Evolutionary conservation across 2,329 filamentous ascomycete species (phyloP).

Genomic region (Phialophora macrospora): DNA sequence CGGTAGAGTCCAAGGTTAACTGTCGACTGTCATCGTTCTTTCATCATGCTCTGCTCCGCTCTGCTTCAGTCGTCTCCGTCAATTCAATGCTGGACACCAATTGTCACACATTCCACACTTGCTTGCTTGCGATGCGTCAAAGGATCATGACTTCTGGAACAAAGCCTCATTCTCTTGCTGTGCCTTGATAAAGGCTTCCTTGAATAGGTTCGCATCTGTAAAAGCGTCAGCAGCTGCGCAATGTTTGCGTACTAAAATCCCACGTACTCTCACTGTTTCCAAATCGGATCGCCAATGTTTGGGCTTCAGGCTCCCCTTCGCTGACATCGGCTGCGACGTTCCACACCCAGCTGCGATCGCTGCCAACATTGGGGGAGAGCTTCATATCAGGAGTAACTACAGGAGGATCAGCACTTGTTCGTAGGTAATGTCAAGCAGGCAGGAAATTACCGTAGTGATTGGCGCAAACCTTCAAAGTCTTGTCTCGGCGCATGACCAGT

Average conservation of each 20-base stretch:
- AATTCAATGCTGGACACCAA: constrained; percentile 25
- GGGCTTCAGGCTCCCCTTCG: constrained; percentile 94
- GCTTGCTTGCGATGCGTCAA: constrained; percentile 14
- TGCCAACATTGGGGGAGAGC: constrained; percentile 95
- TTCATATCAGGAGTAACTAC: constrained; percentile 98
- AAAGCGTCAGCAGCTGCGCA: constrained; percentile 8
- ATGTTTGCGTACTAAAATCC: background rate
- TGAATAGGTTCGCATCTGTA: constrained; percentile 92
- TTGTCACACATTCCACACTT: constrained; percentile 20
- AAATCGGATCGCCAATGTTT: constrained; percentile 95
- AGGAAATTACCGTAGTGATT: constrained; percentile 91
- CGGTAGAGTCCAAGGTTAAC: constrained; percentile 8
- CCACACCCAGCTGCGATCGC: constrained; percentile 99
- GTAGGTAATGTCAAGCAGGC: background rate
- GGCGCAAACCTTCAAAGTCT: constrained; percentile 99
- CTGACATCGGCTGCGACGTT: constrained; percentile 97
- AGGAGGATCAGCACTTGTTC: constrained; percentile 37
- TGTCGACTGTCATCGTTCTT: constrained; percentile 7
- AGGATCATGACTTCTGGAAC: constrained; percentile 56
- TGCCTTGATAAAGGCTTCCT: constrained; percentile 95
- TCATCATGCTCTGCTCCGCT: background rate
- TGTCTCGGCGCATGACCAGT: constrained; percentile 97
- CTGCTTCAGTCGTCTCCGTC: constrained; percentile 7
- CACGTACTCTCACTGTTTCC: constrained; percentile 93
- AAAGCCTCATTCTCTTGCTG: constrained; percentile 93